Evolutionary conservation across 148 eudicot genomes (phyloP).

Genomic region (Amaranthus palmeri): DNA sequence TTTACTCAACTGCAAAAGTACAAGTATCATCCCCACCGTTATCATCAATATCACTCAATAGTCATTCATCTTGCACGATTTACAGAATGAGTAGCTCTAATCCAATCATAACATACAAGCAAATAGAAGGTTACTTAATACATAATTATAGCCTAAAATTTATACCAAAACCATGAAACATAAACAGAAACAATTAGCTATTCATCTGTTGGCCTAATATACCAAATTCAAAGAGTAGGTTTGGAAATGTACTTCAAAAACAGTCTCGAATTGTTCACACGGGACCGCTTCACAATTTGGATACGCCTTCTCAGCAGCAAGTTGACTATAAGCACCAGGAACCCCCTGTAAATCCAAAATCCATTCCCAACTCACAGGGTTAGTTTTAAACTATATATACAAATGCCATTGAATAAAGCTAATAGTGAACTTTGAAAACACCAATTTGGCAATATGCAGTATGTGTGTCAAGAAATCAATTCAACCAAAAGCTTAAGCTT

Average conservation of each 20-base stretch:
- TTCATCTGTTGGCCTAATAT: background rate
- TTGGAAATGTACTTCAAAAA: slow-evolving; percentile 41
- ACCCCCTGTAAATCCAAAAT: slow-evolving; percentile 44
- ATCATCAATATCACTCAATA: too few species aligned
- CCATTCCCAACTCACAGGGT: slow-evolving; percentile 2
- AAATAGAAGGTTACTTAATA: background rate
- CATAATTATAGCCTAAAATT: background rate
- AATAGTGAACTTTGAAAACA: background rate
- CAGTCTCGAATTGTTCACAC: slow-evolving; percentile 64
- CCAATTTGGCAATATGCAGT: background rate
- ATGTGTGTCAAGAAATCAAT: background rate
- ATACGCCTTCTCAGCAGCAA: slow-evolving; percentile 59
- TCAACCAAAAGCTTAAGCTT: too few species aligned
- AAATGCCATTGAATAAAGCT: background rate
- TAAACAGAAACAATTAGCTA: background rate
- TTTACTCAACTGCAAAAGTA: too few species aligned
- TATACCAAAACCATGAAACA: background rate
- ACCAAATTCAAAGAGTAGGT: background rate
- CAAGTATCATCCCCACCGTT: too few species aligned
- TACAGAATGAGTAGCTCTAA: background rate
- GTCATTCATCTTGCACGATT: too few species aligned
- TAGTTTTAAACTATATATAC: background rate
- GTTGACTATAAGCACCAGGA: slow-evolving; percentile 66
- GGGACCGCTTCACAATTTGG: slow-evolving; percentile 67
- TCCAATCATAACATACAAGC: background rate